A percentile compares a stretch with the other conserved stretches of the same genome.
These are phyloP conservation scores for Rhodomyrtus psidioides DNA, from an alignment of 441 rosid genomes.

Conservation along the genomic window DNA sequence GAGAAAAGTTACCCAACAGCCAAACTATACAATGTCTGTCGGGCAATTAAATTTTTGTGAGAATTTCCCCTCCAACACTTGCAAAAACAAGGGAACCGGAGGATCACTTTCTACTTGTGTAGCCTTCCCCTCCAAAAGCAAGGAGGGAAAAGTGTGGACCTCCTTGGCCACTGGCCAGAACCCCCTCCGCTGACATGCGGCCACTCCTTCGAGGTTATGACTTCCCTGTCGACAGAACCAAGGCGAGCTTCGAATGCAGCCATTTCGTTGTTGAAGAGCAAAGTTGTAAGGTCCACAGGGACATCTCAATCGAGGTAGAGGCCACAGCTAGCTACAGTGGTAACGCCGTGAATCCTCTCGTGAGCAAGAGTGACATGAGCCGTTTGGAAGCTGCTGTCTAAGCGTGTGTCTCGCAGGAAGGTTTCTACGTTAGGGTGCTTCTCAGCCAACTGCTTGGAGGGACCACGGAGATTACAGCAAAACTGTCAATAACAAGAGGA, in stretches of 20 bases:
- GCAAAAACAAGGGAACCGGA: conserved; percentile 7
- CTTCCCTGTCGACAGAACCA: conserved; percentile 65
- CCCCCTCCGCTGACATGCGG: conserved; percentile 70
- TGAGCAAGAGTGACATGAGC: conserved; percentile 93
- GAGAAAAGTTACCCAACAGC: neutral
- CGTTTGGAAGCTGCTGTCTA: conserved; percentile 33
- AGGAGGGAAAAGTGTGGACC: conserved; percentile 57
- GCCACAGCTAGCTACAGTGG: conserved; percentile 66
- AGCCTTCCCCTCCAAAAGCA: conserved; percentile 63
- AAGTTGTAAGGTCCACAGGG: conserved; percentile 58
- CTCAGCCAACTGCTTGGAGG: conserved; percentile 39
- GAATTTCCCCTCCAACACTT: neutral
- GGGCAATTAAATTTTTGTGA: neutral
- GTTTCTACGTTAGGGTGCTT: conserved; percentile 31
- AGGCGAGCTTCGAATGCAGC: conserved; percentile 69
- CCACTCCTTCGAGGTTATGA: conserved; percentile 57
- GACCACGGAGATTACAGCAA: neutral
- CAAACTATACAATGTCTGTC: neutral
- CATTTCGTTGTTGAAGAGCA: conserved; percentile 61
- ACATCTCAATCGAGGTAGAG: conserved; percentile 38
- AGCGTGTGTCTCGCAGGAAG: conserved; percentile 46
- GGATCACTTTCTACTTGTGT: conserved; percentile 57
- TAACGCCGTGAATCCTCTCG: conserved; percentile 82
- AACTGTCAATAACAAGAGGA: neutral
- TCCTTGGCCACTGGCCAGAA: conserved; percentile 63